Evolutionary conservation across 139 green algal species (phyloP), one percentile per base, ranked within the genome.

Genomic region (Asterochloris sp.): DNA sequence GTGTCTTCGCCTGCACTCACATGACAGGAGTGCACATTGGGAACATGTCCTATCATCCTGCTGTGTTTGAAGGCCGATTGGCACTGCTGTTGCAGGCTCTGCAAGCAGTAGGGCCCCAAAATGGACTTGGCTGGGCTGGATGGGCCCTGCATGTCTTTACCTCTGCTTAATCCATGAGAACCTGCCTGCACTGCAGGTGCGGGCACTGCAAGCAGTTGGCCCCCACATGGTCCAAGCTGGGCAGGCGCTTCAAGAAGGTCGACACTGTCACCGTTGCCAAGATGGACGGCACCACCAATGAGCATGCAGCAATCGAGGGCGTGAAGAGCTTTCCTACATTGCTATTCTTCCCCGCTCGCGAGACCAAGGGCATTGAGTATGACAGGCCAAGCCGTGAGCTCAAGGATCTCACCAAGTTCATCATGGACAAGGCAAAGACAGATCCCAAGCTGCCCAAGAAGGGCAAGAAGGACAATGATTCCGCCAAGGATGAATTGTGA

Each of bases 251-350:
- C 76, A 83, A 82, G 38, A 89, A 90, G 74, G 86, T 95, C 9
- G 89, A 93, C 83, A 88, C 78, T 69, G 88, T 95, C 17, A 88
- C 93, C 10, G 93, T 95, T 76, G 92, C 92, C 82, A 95, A 95
- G 90, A 93, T 95, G 90, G 92, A 95, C 78, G 92, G 90, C 85
- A 94, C 90, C 67, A 88, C 92, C 82, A 95, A 95, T 83, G 92
- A 95, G 89, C 92, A 95, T 73, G 71, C 86, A 12, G 79, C 90
- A 21, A 74, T 95, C 0, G 89, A 93, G 29, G 38, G 38, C 38
- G 88, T 90, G 54, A 89, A 93, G 86, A 89, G 90, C 84, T 95
- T 91, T 87, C 92, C 92, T 68, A 92, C 87, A 69, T 88, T 95
- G 73, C 64, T 93, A 54, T 90, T 95, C 81, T 92, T 85, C 87